A percentile compares a stretch with the other conserved stretches of the same genome.
phyloP scores from a whole-genome alignment of 768 basidiomycete species.

The Tubosaeta sp. region DNA sequence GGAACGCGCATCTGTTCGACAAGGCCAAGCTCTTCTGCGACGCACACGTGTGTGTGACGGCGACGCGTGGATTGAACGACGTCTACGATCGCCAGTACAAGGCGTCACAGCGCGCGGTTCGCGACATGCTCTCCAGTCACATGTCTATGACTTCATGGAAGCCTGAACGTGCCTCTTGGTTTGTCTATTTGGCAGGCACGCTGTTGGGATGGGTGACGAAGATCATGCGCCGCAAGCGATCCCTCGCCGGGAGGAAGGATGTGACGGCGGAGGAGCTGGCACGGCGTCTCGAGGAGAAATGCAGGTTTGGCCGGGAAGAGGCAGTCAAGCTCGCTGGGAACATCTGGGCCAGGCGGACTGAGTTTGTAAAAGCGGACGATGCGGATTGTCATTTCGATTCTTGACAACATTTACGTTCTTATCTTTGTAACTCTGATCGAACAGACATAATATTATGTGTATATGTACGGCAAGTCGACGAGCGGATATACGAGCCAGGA shows the following conservation, averaged over 20 bases:
- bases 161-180: conserved; percentile 17
- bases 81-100: conserved; percentile 28
- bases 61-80: conserved; percentile 20
- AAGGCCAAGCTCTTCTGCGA: conserved; percentile 12
- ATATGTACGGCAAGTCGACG: no score
- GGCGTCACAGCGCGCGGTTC: conserved; percentile 28
- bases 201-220: conserved; percentile 17
- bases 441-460: not conserved
- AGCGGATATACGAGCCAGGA: no score
- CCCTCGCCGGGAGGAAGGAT: not conserved
- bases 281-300: conserved; percentile 12
- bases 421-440: not conserved
- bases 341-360: conserved; percentile 15
- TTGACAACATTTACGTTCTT: not conserved
- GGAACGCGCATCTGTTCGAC: conserved; percentile 29
- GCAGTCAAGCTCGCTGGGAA: conserved; percentile 13
- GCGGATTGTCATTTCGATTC: not conserved
- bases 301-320: conserved; percentile 9
- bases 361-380: conserved; percentile 7
- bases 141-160: conserved; percentile 19
- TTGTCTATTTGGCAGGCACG: conserved; percentile 17
- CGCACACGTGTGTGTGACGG: conserved; percentile 39
- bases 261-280: conserved; percentile 16
- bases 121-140: conserved; percentile 14
- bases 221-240: conserved; percentile 4